Percentiles rank a stretch among this genome's conserved stretches.
Conservation (phyloP, 2,329 filamentous ascomycete genomes). For the Aaosphaeria arxii region DNA sequence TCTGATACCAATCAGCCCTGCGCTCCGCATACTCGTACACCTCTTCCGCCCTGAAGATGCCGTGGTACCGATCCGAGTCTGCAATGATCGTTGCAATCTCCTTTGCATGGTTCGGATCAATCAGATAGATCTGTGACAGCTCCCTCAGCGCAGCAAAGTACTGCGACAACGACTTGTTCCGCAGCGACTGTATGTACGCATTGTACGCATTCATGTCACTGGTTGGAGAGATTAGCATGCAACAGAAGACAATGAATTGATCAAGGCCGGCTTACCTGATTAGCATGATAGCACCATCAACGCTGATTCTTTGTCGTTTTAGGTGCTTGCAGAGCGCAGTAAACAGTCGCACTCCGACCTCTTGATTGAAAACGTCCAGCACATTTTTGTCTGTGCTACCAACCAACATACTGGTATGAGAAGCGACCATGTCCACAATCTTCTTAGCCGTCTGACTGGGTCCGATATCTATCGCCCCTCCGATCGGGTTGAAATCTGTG, state of each 20-base stretch:
- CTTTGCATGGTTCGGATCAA: constrained; percentile 81
- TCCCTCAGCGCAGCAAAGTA: constrained; percentile 93
- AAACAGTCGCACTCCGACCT: constrained; percentile 91
- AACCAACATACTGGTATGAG: constrained; percentile 87
- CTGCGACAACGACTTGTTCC: constrained; percentile 77
- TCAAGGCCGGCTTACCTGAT: constrained; percentile 57
- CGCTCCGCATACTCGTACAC: constrained; percentile 96
- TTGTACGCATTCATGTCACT: constrained; percentile 96
- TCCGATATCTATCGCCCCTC: constrained; percentile 57
- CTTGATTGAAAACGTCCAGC: constrained; percentile 97
- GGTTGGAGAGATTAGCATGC: neutral
- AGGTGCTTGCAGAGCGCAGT: constrained; percentile 93
- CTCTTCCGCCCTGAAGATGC: constrained; percentile 92
- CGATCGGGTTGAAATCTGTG: constrained; percentile 82
- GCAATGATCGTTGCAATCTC: constrained; percentile 95
- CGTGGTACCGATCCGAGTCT: constrained; percentile 83
- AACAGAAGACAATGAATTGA: constrained; percentile 4
- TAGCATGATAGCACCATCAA: constrained; percentile 83
- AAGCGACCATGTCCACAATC: constrained; percentile 80
- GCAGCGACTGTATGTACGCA: constrained; percentile 75
- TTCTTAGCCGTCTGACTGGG: constrained; percentile 75
- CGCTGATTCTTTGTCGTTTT: constrained; percentile 90
- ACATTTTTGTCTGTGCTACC: constrained; percentile 97
- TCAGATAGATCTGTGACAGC: constrained; percentile 91
- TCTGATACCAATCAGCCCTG: constrained; percentile 90